Conservation (phyloP, 75 land plant species). For the Larix kaempferi region DNA sequence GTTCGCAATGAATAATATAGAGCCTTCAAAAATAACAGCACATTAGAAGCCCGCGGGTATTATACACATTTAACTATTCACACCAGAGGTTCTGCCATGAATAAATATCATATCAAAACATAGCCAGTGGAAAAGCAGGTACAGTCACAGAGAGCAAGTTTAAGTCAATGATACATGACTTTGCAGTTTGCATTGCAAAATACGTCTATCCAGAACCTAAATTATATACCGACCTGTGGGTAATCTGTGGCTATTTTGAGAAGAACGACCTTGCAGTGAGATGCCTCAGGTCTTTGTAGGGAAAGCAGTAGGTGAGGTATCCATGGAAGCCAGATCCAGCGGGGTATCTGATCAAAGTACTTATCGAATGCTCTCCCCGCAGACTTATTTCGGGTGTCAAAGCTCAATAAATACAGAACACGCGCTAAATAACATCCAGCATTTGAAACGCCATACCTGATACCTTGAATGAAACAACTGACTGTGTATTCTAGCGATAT, state of each 20-base stretch:
- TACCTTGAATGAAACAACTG: slow-evolving; percentile 97
- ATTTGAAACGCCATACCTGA: slow-evolving; percentile 89
- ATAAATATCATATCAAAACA: background rate
- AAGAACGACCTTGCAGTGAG: slow-evolving; percentile 91
- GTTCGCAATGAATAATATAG: slow-evolving; percentile 97
- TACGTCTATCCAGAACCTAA: background rate
- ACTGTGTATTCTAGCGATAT: slow-evolving; percentile 96
- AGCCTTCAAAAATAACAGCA: slow-evolving; percentile 47
- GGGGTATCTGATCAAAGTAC: slow-evolving; percentile 86
- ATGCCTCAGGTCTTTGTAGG: slow-evolving; percentile 91
- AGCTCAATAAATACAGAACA: slow-evolving; percentile 89
- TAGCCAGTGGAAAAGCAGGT: background rate
- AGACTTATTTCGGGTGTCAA: slow-evolving; percentile 88
- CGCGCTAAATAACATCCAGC: slow-evolving; percentile 93
- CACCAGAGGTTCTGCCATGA: background rate
- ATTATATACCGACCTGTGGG: slow-evolving; percentile 71
- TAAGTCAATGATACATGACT: background rate
- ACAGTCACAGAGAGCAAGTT: background rate
- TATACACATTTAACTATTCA: background rate
- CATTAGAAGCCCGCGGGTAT: background rate
- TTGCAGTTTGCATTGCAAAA: background rate
- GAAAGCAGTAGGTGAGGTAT: slow-evolving; percentile 97
- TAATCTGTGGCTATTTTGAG: slow-evolving; percentile 78
- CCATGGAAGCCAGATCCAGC: slow-evolving; percentile 99
- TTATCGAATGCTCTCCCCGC: slow-evolving; percentile 95